These are phyloP conservation scores for Metschnikowia colocasiae DNA, from an alignment of 805 yeast species.

Conservation along the genomic window DNA sequence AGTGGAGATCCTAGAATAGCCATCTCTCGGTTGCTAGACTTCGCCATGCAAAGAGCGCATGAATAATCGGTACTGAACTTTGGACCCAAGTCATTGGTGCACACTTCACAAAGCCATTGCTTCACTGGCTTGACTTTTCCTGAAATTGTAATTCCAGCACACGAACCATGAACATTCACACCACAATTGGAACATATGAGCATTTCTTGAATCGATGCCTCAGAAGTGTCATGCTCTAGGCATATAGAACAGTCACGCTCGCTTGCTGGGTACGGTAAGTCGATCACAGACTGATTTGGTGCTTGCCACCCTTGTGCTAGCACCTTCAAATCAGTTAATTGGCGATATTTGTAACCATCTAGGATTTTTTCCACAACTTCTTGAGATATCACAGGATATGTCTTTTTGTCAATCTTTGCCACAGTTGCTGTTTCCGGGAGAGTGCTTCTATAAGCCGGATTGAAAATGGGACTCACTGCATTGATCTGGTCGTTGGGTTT, in stretches of 20 bases:
- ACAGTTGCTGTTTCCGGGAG: conserved; percentile 12
- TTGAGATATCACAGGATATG: conserved; percentile 15
- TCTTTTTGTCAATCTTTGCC: conserved; percentile 21
- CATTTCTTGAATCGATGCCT: conserved; percentile 29
- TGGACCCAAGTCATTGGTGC: conserved; percentile 68
- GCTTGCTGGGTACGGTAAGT: conserved; percentile 10
- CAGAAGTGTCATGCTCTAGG: conserved; percentile 32
- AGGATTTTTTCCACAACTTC: conserved; percentile 17
- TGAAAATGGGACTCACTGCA: conserved; percentile 20
- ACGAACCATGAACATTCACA: conserved; percentile 61
- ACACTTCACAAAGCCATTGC: conserved; percentile 78
- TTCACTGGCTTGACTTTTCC: conserved; percentile 25
- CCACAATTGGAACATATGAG: conserved; percentile 65
- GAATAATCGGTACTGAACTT: conserved; percentile 50
- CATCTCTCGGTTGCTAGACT: conserved; percentile 47
- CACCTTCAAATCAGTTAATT: conserved; percentile 27
- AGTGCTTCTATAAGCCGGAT: conserved; percentile 18
- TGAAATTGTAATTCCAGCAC: conserved; percentile 51
- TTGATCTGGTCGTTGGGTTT: conserved; percentile 14
- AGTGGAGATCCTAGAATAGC: conserved; percentile 38
- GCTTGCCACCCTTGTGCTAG: conserved; percentile 13
- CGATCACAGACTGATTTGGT: conserved; percentile 13
- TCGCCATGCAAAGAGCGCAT: conserved; percentile 63
- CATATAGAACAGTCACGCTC: conserved; percentile 54
- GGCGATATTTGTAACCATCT: conserved; percentile 19